These are phyloP conservation scores for Penicillium occitanis DNA, from an alignment of 2,329 filamentous ascomycete species.

Conservation along the genomic window DNA sequence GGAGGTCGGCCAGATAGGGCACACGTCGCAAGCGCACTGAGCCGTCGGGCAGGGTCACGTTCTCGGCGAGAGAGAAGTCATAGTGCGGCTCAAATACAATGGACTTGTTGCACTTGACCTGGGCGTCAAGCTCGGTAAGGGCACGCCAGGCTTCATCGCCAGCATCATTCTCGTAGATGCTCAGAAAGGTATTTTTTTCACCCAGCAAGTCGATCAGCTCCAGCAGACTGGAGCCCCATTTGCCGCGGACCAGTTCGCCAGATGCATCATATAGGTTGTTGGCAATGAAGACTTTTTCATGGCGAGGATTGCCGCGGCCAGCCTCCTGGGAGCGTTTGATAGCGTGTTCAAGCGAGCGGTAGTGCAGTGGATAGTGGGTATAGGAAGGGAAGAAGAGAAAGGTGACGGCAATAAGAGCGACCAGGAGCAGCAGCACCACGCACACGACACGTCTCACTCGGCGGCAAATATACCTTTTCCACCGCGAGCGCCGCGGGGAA, in stretches of 20 bases:
- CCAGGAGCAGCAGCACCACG: not conserved
- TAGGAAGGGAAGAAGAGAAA: not conserved
- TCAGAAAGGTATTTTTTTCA: not conserved
- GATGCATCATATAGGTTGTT: not conserved
- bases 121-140: not conserved
- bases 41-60: conserved; percentile 38
- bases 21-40: conserved; percentile 68
- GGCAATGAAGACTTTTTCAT: not conserved
- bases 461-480: not conserved
- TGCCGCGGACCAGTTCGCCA: not conserved
- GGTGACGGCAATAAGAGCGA: not conserved
- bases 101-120: not conserved
- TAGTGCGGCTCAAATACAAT: not conserved
- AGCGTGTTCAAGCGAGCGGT: not conserved
- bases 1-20: conserved; percentile 68
- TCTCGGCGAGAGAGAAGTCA: not conserved
- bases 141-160: not conserved
- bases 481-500: not conserved
- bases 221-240: not conserved
- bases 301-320: not conserved
- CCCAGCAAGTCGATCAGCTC: not conserved
- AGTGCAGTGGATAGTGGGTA: not conserved
- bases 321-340: not conserved
- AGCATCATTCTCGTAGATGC: not conserved
- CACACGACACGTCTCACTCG: not conserved